Percentiles rank a stretch among this genome's conserved stretches.
These are phyloP conservation scores for Cicer yamashitae DNA, from an alignment of 306 rosid genomes.

Conservation along the genomic window DNA sequence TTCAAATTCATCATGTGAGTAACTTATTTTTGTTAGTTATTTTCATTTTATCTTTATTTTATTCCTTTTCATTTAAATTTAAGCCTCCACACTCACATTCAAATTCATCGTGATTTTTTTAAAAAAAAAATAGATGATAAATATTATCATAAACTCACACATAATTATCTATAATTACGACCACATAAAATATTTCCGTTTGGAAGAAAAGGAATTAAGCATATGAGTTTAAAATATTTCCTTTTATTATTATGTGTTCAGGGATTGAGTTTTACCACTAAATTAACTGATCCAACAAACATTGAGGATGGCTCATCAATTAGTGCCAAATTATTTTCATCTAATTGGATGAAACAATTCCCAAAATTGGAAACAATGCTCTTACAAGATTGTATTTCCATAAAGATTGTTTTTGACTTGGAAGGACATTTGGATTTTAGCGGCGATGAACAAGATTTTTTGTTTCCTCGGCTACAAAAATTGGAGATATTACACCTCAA, in stretches of 20 bases:
- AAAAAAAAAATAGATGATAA: too few species aligned
- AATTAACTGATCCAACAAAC: neutral
- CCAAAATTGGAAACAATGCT: neutral
- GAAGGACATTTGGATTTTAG: neutral
- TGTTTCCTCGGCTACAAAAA: neutral
- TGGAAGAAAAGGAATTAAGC: too few species aligned
- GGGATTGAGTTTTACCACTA: neutral
- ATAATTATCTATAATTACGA: too few species aligned
- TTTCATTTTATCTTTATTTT: neutral
- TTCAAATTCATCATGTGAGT: neutral
- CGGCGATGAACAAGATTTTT: neutral
- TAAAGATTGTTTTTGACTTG: conserved; percentile 2
- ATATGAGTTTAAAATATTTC: too few species aligned
- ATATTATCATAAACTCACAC: too few species aligned
- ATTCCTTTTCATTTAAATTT: neutral
- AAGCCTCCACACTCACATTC: too few species aligned
- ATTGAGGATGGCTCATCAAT: neutral
- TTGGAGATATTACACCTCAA: neutral
- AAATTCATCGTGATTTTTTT: too few species aligned
- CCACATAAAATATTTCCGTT: too few species aligned
- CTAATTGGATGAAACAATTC: conserved; percentile 9
- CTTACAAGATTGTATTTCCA: neutral
- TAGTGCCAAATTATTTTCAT: conserved; percentile 16
- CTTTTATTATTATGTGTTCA: neutral
- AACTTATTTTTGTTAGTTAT: neutral